Evolutionary conservation across 1,139 yeast genomes (phyloP), one percentile per base, ranked within the genome.

Genomic region (Suhomyces ambrosiae): DNA sequence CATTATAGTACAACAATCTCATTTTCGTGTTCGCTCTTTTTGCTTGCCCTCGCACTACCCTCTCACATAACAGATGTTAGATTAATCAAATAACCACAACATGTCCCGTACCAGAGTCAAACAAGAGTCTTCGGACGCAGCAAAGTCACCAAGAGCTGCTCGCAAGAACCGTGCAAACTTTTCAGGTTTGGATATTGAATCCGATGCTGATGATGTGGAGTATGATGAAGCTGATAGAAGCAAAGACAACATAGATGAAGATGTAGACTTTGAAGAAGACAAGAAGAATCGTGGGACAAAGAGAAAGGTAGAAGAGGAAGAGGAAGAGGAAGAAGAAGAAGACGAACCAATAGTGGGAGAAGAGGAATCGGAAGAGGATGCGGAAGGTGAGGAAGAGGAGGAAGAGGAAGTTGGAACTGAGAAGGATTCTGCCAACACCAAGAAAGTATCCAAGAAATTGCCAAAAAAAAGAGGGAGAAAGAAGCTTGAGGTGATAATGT

Each of bases 381-480:
- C 37, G 3, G 54, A 41, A 5, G 53, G 36, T 29, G 46, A 48
- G 16, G 46, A 44, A 29, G 44, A 39, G 14, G 41, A 40, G 22
- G 40, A 37, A 24, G 44, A 35, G 23, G 48, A 35, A 26, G 40
- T 25, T 5, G 38, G 21, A 9, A 42, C 17, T 3, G 40, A 32
- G 17, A 32, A 33, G 16, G 44, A 21, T 2, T 21, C 37, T 16
- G 15, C 30, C 15, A 29, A 23, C 6, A 8, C 30, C 13, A 12
- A 31, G 19, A 39, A 33, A 37, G 26, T 38, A 28, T 37, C 39
- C 46, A 45, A 46, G 43, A 42, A 43, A 23, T 41, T 44, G 9
- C 72, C 71, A 8, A 70, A 69, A 52, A 68, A 63, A 44, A 54
- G 76, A 50, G 77, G 77, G n/a, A 60, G 77, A 48, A 71, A 69